Base-by-base conservation (phyloP, 805 yeast species). In the Alloascoidea hylecoeti region DNA sequence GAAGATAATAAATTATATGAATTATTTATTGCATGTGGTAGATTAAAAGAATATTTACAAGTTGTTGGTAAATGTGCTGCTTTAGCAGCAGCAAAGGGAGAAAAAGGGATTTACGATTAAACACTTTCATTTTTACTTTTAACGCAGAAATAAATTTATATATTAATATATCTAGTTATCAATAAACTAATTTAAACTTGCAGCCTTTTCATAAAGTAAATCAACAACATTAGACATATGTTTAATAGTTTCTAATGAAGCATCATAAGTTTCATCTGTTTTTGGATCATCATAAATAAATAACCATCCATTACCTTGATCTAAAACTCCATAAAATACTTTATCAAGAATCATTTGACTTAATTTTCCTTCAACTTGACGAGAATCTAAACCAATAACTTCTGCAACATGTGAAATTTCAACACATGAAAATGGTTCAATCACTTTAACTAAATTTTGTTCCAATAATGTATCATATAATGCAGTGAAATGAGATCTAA, bases 261-360 rank as follows among this genome's bases (percentile, higher is more conserved):
- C 76, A 45, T 80, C 92, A 53, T 89, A 92, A 37, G 94, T 78
- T 32, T 82, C 82, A 57, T 92, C 97, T 44, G 76, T 75, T 51
- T 73, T 75, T 33, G 95, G 95, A 54, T 86, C 82, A 42, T 85
- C 94, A 52, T 83, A 92, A 41, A 92, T 74, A 46, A 85, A 78
- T 49, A 92, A 69, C 95, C 96, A 92, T 5, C 98, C 98, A 55
- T 88, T 88, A 35, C 97, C 97, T 64, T 92, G 99, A 58, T 92
- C 98, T 48, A 92, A 67, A 28, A 92, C 97, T 36, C 98, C 99
- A 53, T 78, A 81, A 49, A 92, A 85, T n/a, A 86, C 82, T 51
- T 84, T 80, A 59, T 92, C 98, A 49, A 92, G 69, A 48, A 92
- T 89, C 97, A 92, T 89, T 59, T 89, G 96, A 36, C 94, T 78